A percentile compares a stretch with the other conserved stretches of the same genome.
Evolutionary conservation across 208 protist species (phyloP).

Genomic region (Leishmania major): DNA sequence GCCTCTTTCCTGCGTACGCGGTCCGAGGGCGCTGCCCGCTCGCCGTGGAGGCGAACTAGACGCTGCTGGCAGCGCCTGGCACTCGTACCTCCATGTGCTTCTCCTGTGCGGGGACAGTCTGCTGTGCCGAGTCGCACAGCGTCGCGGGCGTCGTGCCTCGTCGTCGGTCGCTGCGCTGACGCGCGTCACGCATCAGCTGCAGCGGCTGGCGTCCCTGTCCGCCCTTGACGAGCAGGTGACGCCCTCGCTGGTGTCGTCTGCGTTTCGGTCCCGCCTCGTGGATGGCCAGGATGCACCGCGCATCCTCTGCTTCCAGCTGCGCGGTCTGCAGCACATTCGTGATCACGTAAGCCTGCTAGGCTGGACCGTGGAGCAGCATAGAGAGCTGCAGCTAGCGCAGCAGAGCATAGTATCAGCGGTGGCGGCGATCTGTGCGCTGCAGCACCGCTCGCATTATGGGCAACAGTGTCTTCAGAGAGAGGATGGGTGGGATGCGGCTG

Average conservation of each 20-base stretch:
- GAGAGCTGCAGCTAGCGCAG: constrained; percentile 4
- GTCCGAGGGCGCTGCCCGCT: neutral
- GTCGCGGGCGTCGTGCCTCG: constrained; percentile 13
- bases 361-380: constrained; percentile 28
- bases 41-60: neutral
- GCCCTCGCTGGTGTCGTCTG: neutral
- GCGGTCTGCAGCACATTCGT: constrained; percentile 10
- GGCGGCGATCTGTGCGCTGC: neutral
- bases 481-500: too few relatives aligned
- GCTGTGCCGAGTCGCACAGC: constrained; percentile 13
- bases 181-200: constrained; percentile 6
- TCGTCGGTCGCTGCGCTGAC: constrained; percentile 9
- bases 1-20: neutral
- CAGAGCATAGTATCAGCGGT: neutral
- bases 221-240: neutral
- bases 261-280: neutral
- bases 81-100: constrained; percentile 24
- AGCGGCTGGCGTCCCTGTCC: neutral
- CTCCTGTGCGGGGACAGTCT: constrained; percentile 20
- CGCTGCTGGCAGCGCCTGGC: neutral
- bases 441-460: neutral
- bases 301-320: constrained; percentile 25
- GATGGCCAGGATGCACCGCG: neutral
- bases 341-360: constrained; percentile 11
- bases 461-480: neutral